phyloP scores from a whole-genome alignment of 1,284 basidiomycete genomes.

The Fomes fomentarius region DNA sequence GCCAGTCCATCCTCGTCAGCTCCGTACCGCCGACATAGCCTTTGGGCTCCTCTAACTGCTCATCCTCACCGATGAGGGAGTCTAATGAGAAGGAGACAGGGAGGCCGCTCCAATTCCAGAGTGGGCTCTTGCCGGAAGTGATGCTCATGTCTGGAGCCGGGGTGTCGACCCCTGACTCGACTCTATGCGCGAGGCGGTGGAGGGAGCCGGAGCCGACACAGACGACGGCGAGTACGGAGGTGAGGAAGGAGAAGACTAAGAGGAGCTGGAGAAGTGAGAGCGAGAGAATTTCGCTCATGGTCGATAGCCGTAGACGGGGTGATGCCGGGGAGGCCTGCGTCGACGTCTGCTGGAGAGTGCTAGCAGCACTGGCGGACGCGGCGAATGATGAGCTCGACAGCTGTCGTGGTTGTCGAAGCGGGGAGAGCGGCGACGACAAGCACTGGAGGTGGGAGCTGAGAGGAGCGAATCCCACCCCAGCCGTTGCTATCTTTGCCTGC shows the following conservation, averaged over 20 bases:
- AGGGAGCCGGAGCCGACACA: conserved; percentile 36
- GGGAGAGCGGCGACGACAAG: conserved; percentile 1
- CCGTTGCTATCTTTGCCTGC: conserved; percentile 16
- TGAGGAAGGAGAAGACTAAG: conserved; percentile 36
- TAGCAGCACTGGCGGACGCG: conserved; percentile 13
- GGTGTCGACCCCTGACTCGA: conserved; percentile 27
- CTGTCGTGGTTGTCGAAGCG: conserved; percentile 11
- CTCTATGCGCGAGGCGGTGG: conserved; percentile 30
- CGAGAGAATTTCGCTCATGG: conserved; percentile 37
- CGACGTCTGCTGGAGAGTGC: conserved; percentile 12
- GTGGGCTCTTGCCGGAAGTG: conserved; percentile 25
- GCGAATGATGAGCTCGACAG: conserved; percentile 10
- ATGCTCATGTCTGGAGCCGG: conserved; percentile 24
- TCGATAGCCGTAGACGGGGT: conserved; percentile 18
- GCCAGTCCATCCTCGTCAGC: conserved; percentile 36
- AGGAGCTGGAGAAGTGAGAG: conserved; percentile 38
- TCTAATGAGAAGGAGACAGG: conserved; percentile 34
- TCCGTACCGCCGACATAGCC: conserved; percentile 33
- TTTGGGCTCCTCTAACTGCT: conserved; percentile 20
- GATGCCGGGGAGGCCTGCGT: conserved; percentile 19
- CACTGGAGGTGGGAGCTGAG: conserved; percentile 1
- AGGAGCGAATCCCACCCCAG: neutral
- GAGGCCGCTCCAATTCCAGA: conserved; percentile 35
- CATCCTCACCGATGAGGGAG: conserved; percentile 34
- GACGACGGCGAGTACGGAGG: conserved; percentile 35